These are phyloP conservation scores for Vaccinium vitisidaea DNA, from an alignment of 148 eudicot genomes.

Conservation along the genomic window DNA sequence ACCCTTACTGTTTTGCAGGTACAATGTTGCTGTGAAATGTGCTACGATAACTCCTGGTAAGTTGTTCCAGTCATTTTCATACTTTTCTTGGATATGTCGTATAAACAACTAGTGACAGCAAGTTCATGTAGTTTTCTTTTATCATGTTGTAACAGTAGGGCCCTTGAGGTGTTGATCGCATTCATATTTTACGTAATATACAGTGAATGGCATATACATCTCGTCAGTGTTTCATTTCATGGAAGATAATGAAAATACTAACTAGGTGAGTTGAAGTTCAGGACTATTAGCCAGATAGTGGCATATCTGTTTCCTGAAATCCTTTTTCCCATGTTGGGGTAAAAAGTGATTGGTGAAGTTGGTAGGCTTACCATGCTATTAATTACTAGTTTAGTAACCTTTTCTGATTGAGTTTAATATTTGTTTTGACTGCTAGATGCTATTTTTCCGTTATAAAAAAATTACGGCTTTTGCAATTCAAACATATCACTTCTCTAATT, in stretches of 20 bases:
- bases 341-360: not conserved
- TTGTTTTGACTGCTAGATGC: not conserved
- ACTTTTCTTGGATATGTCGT: not conserved
- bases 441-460: not conserved
- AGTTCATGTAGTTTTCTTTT: not conserved
- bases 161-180: not conserved
- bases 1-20: conserved; percentile 36
- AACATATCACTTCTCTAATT: not conserved
- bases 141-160: not conserved
- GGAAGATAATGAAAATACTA: not conserved
- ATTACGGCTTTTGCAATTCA: not conserved
- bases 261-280: not conserved
- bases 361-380: not conserved
- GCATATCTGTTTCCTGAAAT: not conserved
- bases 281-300: not conserved
- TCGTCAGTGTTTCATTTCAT: not conserved
- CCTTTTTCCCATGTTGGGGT: not conserved
- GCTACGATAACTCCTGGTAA: conserved; percentile 81
- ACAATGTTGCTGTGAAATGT: conserved; percentile 79
- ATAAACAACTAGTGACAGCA: not conserved
- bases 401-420: not conserved
- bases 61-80: conserved; percentile 15
- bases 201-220: not conserved
- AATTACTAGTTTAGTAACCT: not conserved
- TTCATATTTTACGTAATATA: not conserved